phyloP scores from a whole-genome alignment of 2,329 filamentous ascomycete species.

The Colletotrichum endophyticum region DNA sequence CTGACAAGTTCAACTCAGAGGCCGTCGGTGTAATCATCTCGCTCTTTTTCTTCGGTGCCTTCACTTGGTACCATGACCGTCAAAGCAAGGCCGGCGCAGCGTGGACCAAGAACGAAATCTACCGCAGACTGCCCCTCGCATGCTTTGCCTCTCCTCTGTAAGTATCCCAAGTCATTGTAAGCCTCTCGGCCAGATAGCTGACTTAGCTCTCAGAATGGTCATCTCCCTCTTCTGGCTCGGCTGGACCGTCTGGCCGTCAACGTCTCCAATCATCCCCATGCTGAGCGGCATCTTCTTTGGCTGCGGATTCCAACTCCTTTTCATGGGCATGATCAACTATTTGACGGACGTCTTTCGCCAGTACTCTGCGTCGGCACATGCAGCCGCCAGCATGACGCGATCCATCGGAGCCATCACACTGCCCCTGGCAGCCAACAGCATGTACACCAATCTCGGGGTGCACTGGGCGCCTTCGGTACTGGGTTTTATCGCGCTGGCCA shows the following conservation, averaged over 20 bases:
- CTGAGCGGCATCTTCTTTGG: constrained; percentile 50
- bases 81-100: constrained; percentile 26
- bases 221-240: constrained; percentile 65
- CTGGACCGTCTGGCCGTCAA: constrained; percentile 55
- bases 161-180: constrained; percentile 26
- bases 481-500: constrained; percentile 30
- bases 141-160: constrained; percentile 68
- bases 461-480: constrained; percentile 40
- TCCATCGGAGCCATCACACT: constrained; percentile 36
- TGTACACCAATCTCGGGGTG: constrained; percentile 35
- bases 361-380: constrained; percentile 38
- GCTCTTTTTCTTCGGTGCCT: constrained; percentile 25
- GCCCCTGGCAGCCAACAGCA: constrained; percentile 34
- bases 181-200: background rate
- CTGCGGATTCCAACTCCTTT: constrained; percentile 34
- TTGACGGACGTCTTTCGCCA: constrained; percentile 36
- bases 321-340: constrained; percentile 40
- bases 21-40: constrained; percentile 24
- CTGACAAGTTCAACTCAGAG: constrained; percentile 16
- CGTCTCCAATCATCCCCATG: constrained; percentile 38
- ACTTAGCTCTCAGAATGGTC: constrained; percentile 53
- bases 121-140: constrained; percentile 42
- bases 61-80: constrained; percentile 31
- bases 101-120: constrained; percentile 36
- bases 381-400: constrained; percentile 35